Base-by-base conservation (phyloP, 2,329 filamentous ascomycete species). In the Cladorrhinum sp. region DNA sequence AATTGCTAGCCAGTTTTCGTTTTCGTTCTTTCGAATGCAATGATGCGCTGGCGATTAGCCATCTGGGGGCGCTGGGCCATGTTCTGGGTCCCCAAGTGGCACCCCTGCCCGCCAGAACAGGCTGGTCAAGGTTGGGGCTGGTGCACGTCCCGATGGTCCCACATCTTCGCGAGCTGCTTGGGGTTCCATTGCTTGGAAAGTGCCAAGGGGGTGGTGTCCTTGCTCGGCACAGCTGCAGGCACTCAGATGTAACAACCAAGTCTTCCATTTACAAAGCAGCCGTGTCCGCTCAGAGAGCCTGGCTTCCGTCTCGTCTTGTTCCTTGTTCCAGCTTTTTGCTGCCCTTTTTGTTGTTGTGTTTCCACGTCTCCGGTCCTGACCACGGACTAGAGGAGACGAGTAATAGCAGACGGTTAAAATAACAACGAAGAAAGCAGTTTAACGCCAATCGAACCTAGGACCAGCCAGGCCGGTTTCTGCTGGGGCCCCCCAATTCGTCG, bases 281-380 rank as follows among this genome's bases (percentile, higher is more conserved):
- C 53, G 53, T 41, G 53, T 45, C 53, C 53, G 24, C 41, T 36
- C 53, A n/a, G 38, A 45, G 49, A 51, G 59, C 58, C 60, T 58
- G 62, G 60, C 49, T 57, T 51, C 60, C 25, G 56, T 48, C 48
- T 59, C 41, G 59, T 58, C 57, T 55, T 54, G 49, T 59, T 54
- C 49, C 45, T 56, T 50, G 48, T 32, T 32, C 51, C 52, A 56
- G 24, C 56, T 41, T 36, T n/a, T 52, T 27, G 27, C 25, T 51
- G 58, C 53, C 20, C 57, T 51, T 59, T 36, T 55, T 48, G 32
- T 45, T 32, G 32, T n/a, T 58, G 23, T 53, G 50, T 52, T 61
- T 55, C 50, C 59, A 41, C 61, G 62, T 67, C 65, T 64, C 64
- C 63, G 60, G 55, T 62, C 53, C 53, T 56, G 55, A 38, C 20